A percentile compares a stretch with the other conserved stretches of the same genome.
Conservation (phyloP, 2,329 filamentous ascomycete genomes). For the Juglanconis juglandina region DNA sequence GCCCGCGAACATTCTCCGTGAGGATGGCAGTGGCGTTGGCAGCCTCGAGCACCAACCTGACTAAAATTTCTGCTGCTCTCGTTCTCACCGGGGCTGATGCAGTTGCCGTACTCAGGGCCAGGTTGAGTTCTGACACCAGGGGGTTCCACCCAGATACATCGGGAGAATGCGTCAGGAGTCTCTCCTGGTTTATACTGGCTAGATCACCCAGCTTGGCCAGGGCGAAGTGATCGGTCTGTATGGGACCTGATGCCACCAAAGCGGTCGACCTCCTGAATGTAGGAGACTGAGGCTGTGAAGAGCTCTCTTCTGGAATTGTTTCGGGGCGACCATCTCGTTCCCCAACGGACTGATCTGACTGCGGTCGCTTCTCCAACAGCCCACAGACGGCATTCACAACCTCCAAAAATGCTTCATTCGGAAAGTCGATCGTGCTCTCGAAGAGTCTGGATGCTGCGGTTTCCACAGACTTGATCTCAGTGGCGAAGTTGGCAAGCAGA, state of each 20-base stretch:
- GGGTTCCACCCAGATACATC: conserved; percentile 72
- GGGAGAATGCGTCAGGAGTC: conserved; percentile 66
- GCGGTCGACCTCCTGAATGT: conserved; percentile 43
- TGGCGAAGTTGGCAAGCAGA: conserved; percentile 65
- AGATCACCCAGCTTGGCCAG: conserved; percentile 72
- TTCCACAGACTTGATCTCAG: conserved; percentile 84
- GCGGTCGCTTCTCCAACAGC: conserved; percentile 51
- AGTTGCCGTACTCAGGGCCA: conserved; percentile 44
- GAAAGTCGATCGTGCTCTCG: conserved; percentile 89
- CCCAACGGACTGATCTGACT: conserved; percentile 22
- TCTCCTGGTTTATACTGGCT: conserved; percentile 69
- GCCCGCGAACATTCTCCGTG: conserved; percentile 47
- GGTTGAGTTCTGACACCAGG: conserved; percentile 55
- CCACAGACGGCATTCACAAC: conserved; percentile 73
- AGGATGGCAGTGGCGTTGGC: conserved; percentile 54
- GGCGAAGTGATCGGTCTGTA: conserved; percentile 64
- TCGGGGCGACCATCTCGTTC: conserved; percentile 33
- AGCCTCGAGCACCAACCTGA: conserved; percentile 55
- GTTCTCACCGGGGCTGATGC: conserved; percentile 52
- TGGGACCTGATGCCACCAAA: conserved; percentile 45
- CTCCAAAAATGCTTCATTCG: conserved; percentile 74
- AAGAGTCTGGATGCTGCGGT: conserved; percentile 81
- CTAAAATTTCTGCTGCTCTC: conserved; percentile 63
- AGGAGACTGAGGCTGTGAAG: conserved; percentile 33
- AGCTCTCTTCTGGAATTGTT: conserved; percentile 30